Base-by-base conservation (phyloP, 179 eudicot genomes). In the Camellia oleifera region DNA sequence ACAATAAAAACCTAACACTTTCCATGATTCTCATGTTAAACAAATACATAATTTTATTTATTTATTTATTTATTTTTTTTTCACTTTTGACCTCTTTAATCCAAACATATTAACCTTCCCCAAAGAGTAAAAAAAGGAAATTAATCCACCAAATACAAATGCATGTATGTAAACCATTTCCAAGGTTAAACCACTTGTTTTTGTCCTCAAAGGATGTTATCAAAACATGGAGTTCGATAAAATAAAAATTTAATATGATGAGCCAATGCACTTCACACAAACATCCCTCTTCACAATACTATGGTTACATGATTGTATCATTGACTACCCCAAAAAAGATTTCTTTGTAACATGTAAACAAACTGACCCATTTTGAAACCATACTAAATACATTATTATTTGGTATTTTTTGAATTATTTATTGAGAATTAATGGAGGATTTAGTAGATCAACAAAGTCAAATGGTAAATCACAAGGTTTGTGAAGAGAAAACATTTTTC, bases 301-400 rank as follows among this genome's bases (percentile, higher is more conserved):
- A 64, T 5, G 32, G 32, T 23, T 64, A 64, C 5, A 65, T 65
- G 69, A 65, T 65, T 65, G 69, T 65, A 65, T 65, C 69, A 65
- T 65, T 65, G 42, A 8, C 69, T 11, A 23, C 13, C 69, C 69
- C 12, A 65, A 8, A 65, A 32, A 26, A 65, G 40, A 23, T 65
- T 65, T 65, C 45, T 64, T 32, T 64, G 42, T 23, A 64, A 10
- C 61, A 23, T 18, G 40, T 64, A 64, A 42, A 64, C 40, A 40
- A 64, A 64, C 40, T 32, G 40, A 32, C 40, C 40, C 40, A 32
- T 32, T 32, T 32, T 32, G 40, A 32, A 32, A 23, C 4, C 9
- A 64, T 7, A 8, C 3, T 64, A 65, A 8, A 23, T 23, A 26
- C 42, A 65, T 65, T 10, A 65, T 26, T 65, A 11, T 12, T 65